These are phyloP conservation scores for Coccomyxa sp. DNA, from an alignment of 139 green algal genomes.

Conservation along the genomic window DNA sequence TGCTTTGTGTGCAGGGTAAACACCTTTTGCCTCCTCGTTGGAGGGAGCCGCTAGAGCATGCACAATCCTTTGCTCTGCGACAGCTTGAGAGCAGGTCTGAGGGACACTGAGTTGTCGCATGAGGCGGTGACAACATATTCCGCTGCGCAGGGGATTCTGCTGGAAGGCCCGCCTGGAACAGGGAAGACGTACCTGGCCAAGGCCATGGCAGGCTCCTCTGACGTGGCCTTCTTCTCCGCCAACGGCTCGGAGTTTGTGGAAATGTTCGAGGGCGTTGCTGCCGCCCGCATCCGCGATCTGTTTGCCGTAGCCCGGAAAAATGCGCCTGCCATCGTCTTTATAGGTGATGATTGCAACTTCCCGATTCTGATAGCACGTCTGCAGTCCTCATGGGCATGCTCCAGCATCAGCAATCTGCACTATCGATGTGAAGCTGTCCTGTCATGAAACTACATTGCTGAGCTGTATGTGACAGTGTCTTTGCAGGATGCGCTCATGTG, in stretches of 20 bases:
- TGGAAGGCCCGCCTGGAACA: conserved; percentile 95
- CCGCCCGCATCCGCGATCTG: conserved; percentile 80
- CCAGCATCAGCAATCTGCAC: too few relatives aligned
- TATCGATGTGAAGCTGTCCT: too few relatives aligned
- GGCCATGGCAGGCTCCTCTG: conserved; percentile 72
- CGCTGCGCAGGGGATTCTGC: conserved; percentile 80
- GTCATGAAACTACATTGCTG: background rate
- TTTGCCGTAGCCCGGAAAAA: conserved; percentile 92
- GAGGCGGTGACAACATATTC: background rate
- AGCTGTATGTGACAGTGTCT: background rate
- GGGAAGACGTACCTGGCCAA: conserved; percentile 97
- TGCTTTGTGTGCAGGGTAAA: too few relatives aligned
- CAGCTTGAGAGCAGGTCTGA: too few relatives aligned
- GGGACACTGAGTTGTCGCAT: too few relatives aligned
- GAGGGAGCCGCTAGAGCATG: background rate
- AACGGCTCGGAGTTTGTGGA: conserved; percentile 81
- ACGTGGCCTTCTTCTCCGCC: conserved; percentile 62
- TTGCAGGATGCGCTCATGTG: background rate
- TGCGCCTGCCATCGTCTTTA: conserved; percentile 96
- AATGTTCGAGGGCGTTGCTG: conserved; percentile 73
- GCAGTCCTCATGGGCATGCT: too few relatives aligned
- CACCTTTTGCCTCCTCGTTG: too few relatives aligned
- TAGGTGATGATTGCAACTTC: conserved; percentile 63
- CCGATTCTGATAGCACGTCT: too few relatives aligned
- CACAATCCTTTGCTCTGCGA: too few relatives aligned